Conservation (phyloP, 2,329 filamentous ascomycete genomes). For the Fusarium sp. region DNA sequence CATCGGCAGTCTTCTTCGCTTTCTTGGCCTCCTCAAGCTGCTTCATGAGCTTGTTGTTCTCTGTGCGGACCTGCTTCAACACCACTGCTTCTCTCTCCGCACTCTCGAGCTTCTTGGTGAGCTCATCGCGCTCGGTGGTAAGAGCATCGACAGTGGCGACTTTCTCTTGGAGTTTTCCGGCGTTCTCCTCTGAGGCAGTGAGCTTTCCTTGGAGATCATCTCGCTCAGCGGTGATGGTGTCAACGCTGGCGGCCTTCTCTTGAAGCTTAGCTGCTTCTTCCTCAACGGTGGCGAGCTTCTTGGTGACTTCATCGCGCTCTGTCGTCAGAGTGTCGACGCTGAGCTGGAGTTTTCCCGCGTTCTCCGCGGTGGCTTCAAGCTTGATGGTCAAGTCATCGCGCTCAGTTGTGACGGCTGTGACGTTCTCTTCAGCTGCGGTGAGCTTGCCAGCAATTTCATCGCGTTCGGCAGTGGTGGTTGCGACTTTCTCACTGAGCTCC, state of each 20-base stretch:
- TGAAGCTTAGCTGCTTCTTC: conserved; percentile 30
- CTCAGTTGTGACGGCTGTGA: conserved; percentile 6
- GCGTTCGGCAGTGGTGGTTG: conserved; percentile 13
- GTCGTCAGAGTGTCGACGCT: conserved; percentile 9
- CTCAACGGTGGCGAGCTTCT: conserved; percentile 34
- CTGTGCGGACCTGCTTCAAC: conserved; percentile 32
- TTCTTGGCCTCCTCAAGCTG: conserved; percentile 41
- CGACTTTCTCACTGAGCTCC: conserved; percentile 34
- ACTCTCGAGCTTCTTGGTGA: conserved; percentile 34
- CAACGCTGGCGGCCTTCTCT: conserved; percentile 28
- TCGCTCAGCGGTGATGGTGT: conserved; percentile 24
- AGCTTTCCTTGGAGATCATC: conserved; percentile 35
- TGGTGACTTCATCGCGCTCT: conserved; percentile 40
- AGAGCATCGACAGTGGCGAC: conserved; percentile 19
- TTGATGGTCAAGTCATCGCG: conserved; percentile 34
- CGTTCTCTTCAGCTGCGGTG: conserved; percentile 21
- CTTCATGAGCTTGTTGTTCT: conserved; percentile 41
- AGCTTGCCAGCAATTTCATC: conserved; percentile 15
- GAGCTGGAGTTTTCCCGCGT: conserved; percentile 32
- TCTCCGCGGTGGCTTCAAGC: conserved; percentile 30
- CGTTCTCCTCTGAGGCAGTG: conserved; percentile 19
- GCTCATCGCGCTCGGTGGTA: conserved; percentile 23
- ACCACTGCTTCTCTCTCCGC: conserved; percentile 39
- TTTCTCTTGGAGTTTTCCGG: conserved; percentile 12
- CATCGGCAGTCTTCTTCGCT: conserved; percentile 34